Base-by-base conservation (phyloP, 202 grass and related monocot species). In the Cymbopogon flexuosus region DNA sequence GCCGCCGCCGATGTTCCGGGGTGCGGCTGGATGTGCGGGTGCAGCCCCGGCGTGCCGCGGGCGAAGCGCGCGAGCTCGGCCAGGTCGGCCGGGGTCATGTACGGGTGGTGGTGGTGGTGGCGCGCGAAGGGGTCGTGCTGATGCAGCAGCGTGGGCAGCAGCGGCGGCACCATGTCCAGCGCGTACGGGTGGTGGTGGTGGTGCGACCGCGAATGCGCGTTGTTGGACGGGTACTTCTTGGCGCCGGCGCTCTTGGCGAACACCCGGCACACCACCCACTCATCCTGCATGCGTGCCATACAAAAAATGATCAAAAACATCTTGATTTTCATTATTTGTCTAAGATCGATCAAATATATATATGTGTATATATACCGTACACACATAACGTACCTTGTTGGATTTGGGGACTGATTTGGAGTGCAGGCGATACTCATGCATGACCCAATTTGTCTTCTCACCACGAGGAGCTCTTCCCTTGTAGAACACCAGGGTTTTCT, bases 401-500 rank as follows among this genome's bases (percentile, higher is more conserved):
- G 89, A 83, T 87, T 91, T 94, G 8, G 79, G 66, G 12, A 37
- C 4, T 0, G 85, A 57, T 68, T 97, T 94, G 8, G 82, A 69
- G 41, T 93, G 76, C 6, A 97, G 62, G 1, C 95, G 84, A 42
- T 97, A 94, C 75, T 97, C 95, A 23, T 97, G 95, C 86, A 97
- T 97, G 73, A 97, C 92, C 95, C 95, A 97, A 33, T 93, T 97
- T 3, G 88, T 89, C 62, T 97, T 97, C 76, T 97, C 88, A 5
- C 95, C 94, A 58, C 88, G 90, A 2, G 95, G 95, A 68, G 95
- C 95, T 63, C 95, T 92, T 12, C 94, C 94, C 29, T 97, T 97
- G 81, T 97, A 97, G 73, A 97, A 97, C 29, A 97, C 94, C 10
- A 97, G 81, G 3, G 94, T 97, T 84, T 97, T 97, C 66, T 97